A percentile compares a stretch with the other conserved stretches of the same genome.
These are phyloP conservation scores for Picea glauca DNA, from an alignment of 75 land plant genomes.

Conservation along the genomic window DNA sequence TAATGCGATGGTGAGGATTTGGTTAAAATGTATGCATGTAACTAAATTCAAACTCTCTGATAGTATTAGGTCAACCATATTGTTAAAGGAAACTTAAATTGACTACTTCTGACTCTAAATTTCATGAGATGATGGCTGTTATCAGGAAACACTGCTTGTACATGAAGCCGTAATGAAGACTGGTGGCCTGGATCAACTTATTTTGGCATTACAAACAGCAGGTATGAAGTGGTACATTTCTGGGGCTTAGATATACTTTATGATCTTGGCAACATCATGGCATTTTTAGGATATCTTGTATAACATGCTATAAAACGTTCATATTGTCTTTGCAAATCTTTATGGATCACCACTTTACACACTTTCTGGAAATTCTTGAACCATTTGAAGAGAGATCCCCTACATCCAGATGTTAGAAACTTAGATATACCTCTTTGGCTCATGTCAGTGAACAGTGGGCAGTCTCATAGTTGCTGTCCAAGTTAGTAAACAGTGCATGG, in stretches of 20 bases:
- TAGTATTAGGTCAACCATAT: too few relatives aligned
- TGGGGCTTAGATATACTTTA: background rate
- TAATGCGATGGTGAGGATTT: conserved; percentile 81
- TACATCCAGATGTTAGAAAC: background rate
- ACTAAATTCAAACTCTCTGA: background rate
- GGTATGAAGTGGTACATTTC: conserved; percentile 29
- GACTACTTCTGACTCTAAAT: background rate
- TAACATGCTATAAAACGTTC: too few relatives aligned
- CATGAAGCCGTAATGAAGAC: conserved; percentile 57
- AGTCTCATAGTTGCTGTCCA: too few relatives aligned
- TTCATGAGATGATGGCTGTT: conserved; percentile 4
- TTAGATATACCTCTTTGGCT: background rate
- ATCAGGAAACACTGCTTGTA: conserved; percentile 92
- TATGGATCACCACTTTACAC: background rate
- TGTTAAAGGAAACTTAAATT: background rate
- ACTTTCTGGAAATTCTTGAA: background rate
- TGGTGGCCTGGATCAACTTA: conserved; percentile 54
- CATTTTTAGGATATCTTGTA: background rate
- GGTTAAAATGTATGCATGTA: background rate
- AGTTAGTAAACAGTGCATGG: too few relatives aligned
- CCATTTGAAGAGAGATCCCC: background rate
- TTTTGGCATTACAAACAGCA: conserved; percentile 50
- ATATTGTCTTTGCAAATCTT: too few relatives aligned
- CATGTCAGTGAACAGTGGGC: too few relatives aligned
- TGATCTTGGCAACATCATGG: background rate